Evolutionary conservation across 345 rosid species (phyloP).

Genomic region (Geranium brycei): DNA sequence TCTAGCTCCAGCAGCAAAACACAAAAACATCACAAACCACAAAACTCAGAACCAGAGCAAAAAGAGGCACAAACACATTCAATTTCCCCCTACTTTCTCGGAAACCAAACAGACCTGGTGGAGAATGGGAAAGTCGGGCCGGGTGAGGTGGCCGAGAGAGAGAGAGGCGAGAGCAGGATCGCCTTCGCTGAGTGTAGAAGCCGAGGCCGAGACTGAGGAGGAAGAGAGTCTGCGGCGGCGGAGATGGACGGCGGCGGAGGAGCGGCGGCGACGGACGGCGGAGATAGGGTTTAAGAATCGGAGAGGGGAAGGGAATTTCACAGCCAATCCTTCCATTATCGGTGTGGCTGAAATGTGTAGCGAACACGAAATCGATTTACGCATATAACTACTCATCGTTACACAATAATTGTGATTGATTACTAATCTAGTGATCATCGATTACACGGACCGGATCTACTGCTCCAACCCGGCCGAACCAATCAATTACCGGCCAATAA

Average conservation of each 20-base stretch:
- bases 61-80: too few relatives aligned
- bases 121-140: constrained; percentile 76
- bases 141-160: constrained; percentile 67
- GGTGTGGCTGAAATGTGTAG: not conserved
- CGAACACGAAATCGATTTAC: too few relatives aligned
- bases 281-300: constrained; percentile 22
- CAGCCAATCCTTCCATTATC: constrained; percentile 44
- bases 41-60: too few relatives aligned
- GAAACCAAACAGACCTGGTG: constrained; percentile 38
- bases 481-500: too few relatives aligned
- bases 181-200: constrained; percentile 20
- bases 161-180: constrained; percentile 24
- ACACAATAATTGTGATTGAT: too few relatives aligned
- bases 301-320: constrained; percentile 44
- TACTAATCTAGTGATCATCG: too few relatives aligned
- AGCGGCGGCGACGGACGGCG: constrained; percentile 8
- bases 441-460: too few relatives aligned
- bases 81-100: not conserved
- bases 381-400: too few relatives aligned
- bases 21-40: too few relatives aligned
- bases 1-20: too few relatives aligned
- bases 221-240: constrained; percentile 19
- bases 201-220: too few relatives aligned
- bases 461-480: too few relatives aligned
- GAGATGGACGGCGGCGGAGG: constrained; percentile 7